Conservation (phyloP, 352 stramenopile genomes). For the Phytopythium litorale region DNA sequence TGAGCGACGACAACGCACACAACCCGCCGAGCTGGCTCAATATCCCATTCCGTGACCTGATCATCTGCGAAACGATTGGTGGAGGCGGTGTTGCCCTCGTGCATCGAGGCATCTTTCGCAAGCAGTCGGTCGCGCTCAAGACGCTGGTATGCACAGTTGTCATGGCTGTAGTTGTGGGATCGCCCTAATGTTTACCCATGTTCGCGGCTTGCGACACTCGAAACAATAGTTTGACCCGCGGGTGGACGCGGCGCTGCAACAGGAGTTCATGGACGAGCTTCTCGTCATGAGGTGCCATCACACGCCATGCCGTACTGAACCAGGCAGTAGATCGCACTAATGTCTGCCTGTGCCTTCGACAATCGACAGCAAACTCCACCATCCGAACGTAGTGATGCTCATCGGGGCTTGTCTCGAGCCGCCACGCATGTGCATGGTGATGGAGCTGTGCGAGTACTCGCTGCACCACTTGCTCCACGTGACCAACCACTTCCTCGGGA, state of each 20-base stretch:
- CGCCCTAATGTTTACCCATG: background rate
- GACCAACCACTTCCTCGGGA: constrained; percentile 45
- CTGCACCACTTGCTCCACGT: constrained; percentile 61
- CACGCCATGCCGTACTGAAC: background rate
- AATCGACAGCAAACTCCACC: constrained; percentile 41
- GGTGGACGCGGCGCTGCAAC: constrained; percentile 79
- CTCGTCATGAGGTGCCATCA: constrained; percentile 74
- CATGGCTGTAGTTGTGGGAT: background rate
- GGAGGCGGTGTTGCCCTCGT: constrained; percentile 90
- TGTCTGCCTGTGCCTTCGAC: background rate
- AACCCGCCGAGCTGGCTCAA: constrained; percentile 46
- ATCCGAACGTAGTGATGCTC: constrained; percentile 74
- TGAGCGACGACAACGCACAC: background rate
- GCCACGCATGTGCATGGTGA: constrained; percentile 79
- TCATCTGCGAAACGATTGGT: constrained; percentile 79
- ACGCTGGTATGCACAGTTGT: constrained; percentile 70
- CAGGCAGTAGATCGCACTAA: background rate
- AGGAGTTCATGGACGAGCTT: constrained; percentile 94
- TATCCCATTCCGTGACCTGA: constrained; percentile 78
- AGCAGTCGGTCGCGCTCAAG: constrained; percentile 80
- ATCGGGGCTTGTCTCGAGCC: constrained; percentile 72
- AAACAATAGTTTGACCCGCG: constrained; percentile 73
- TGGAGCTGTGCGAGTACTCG: constrained; percentile 72
- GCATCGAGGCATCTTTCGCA: constrained; percentile 74
- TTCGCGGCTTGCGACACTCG: background rate